Evolutionary conservation across 768 basidiomycete genomes (phyloP).

Genomic region (Chiua virens): DNA sequence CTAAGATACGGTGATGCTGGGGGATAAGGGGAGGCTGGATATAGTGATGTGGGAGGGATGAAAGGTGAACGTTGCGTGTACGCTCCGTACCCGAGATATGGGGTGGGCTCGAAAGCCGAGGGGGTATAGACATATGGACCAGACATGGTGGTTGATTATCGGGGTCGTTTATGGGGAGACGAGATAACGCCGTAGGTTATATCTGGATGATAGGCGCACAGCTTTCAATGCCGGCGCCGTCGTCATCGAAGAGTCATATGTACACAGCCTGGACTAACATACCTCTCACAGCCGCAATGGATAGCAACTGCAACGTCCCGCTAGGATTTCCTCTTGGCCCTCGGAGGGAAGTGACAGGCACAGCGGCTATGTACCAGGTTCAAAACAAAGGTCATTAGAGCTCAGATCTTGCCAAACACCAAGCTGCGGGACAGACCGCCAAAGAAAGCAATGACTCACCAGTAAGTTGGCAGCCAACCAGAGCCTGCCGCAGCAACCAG

Average conservation of each 20-base stretch:
- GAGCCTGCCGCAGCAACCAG: too few species aligned
- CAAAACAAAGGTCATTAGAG: neutral
- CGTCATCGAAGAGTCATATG: neutral
- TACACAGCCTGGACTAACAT: conserved; percentile 12
- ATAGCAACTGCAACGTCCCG: too few species aligned
- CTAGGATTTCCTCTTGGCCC: too few species aligned
- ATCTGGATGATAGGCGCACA: conserved; percentile 22
- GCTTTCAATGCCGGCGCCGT: conserved; percentile 2
- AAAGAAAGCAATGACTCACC: neutral
- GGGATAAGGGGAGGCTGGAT: conserved; percentile 37
- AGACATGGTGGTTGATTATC: conserved; percentile 33
- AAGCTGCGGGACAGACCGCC: neutral
- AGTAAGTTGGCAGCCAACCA: too few species aligned
- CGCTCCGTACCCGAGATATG: conserved; percentile 33
- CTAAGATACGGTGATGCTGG: conserved; percentile 29
- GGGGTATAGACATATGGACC: conserved; percentile 46
- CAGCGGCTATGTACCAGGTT: neutral
- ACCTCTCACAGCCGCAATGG: conserved; percentile 21
- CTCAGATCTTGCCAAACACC: neutral
- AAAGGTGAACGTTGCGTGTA: conserved; percentile 44
- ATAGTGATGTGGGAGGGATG: conserved; percentile 39
- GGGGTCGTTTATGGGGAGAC: neutral
- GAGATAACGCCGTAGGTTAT: conserved; percentile 2
- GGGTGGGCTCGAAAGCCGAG: conserved; percentile 33
- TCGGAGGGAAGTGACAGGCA: neutral